phyloP scores from a whole-genome alignment of 768 basidiomycete genomes.

The Pleurotus sapidus region DNA sequence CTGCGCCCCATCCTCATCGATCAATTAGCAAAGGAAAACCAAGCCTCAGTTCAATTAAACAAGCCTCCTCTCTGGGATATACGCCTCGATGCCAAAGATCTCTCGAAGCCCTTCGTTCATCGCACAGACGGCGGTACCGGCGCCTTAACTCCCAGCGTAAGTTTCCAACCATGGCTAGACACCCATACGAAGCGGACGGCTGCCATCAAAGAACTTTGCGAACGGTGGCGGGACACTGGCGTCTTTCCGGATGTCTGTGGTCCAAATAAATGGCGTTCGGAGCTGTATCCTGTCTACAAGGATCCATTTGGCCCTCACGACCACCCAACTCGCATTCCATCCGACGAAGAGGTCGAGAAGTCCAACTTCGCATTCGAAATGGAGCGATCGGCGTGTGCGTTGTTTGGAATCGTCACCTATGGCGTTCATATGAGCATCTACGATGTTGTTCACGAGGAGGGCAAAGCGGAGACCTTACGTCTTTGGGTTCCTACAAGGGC shows the following conservation, averaged over 20 bases:
- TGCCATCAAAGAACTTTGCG: conserved; percentile 64
- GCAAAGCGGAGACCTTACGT: conserved; percentile 39
- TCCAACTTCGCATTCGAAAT: conserved; percentile 81
- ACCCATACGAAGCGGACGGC: conserved; percentile 58
- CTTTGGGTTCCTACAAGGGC: conserved; percentile 91
- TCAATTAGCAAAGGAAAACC: conserved; percentile 51
- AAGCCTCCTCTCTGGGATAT: conserved; percentile 13
- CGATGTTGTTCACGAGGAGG: conserved; percentile 32
- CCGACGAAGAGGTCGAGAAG: conserved; percentile 26
- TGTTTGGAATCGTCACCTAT: conserved; percentile 90
- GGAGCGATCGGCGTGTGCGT: conserved; percentile 84
- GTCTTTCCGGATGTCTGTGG: conserved; percentile 66
- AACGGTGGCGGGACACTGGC: conserved; percentile 70
- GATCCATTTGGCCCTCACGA: conserved; percentile 64
- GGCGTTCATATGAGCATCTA: conserved; percentile 90
- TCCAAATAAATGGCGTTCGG: conserved; percentile 79
- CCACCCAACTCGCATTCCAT: conserved; percentile 27
- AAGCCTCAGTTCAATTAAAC: conserved; percentile 16
- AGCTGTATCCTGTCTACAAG: conserved; percentile 77
- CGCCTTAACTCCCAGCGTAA: conserved; percentile 32
- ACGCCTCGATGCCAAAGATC: conserved; percentile 26
- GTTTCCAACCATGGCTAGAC: conserved; percentile 49
- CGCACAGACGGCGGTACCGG: conserved; percentile 9
- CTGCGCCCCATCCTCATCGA: conserved; percentile 56
- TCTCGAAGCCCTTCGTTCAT: conserved; percentile 7